Evolutionary conservation across 2,329 filamentous ascomycete species (phyloP).

Genomic region (Fusarium phyllophilum): DNA sequence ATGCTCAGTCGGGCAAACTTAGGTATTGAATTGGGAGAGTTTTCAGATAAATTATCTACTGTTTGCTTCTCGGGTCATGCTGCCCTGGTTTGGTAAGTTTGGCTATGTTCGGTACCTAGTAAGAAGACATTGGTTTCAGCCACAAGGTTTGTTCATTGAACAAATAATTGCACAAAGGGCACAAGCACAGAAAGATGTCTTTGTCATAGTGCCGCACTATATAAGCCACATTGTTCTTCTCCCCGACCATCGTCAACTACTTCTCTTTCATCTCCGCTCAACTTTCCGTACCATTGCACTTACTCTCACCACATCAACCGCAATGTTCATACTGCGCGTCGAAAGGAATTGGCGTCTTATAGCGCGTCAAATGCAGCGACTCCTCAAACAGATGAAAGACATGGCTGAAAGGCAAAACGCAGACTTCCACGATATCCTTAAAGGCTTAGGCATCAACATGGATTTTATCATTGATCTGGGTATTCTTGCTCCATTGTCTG

Average conservation of each 20-base stretch:
- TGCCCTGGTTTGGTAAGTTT: not conserved
- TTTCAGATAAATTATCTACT: rapidly evolving
- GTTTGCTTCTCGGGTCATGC: rapidly evolving
- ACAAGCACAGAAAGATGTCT: not conserved
- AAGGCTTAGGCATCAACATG: not conserved
- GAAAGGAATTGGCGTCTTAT: not conserved
- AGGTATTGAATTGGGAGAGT: too few species aligned
- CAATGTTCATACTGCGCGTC: not conserved
- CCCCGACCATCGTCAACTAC: not conserved
- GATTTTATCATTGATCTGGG: not conserved
- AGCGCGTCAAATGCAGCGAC: not conserved
- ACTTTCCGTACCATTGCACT: not conserved
- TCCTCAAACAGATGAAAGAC: not conserved
- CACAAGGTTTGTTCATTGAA: not conserved
- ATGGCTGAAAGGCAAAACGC: not conserved
- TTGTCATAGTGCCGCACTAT: not conserved
- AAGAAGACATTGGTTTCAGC: rapidly evolving
- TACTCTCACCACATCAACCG: too few species aligned
- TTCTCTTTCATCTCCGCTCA: not conserved
- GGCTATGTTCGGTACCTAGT: not conserved
- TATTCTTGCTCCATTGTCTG: not conserved
- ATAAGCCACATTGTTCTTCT: not conserved
- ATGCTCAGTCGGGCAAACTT: not conserved
- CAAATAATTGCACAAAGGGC: not conserved
- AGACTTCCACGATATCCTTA: not conserved